Evolutionary conservation across 2,329 filamentous ascomycete species (phyloP).

Genomic region (Aspergillus sp.): DNA sequence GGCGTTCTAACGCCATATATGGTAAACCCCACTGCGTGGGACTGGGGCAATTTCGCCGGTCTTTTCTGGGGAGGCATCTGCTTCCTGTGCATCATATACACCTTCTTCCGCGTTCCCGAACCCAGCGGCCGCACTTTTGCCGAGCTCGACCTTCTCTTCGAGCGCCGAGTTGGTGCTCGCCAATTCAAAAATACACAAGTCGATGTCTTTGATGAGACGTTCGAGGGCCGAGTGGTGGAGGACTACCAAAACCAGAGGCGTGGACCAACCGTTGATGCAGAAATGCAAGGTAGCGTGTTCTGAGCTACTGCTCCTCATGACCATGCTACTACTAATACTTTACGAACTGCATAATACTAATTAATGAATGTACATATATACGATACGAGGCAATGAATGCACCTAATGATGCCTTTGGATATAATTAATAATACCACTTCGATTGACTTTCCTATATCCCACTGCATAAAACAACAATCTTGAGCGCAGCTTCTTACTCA

Average conservation of each 20-base stretch:
- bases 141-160: conserved; percentile 82
- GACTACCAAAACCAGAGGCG: conserved; percentile 42
- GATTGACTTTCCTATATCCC: background rate
- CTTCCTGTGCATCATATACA: conserved; percentile 77
- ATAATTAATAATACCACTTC: background rate
- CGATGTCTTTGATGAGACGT: conserved; percentile 53
- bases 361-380: conserved; percentile 22
- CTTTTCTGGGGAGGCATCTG: conserved; percentile 87
- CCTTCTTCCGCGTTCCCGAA: conserved; percentile 78
- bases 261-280: conserved; percentile 52
- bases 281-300: conserved; percentile 38
- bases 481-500: conserved; percentile 52
- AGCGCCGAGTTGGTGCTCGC: conserved; percentile 67
- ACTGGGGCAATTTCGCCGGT: conserved; percentile 83
- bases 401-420: conserved; percentile 8
- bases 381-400: conserved; percentile 17
- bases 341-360: background rate
- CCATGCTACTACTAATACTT: background rate
- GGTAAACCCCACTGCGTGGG: conserved; percentile 83
- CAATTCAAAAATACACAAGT: conserved; percentile 65
- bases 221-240: conserved; percentile 28
- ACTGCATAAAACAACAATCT: background rate
- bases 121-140: conserved; percentile 78
- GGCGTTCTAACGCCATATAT: conserved; percentile 86
- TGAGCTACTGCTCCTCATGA: background rate